Base-by-base conservation (phyloP, 345 rosid species). In the Crucihimalaya himalaica region DNA sequence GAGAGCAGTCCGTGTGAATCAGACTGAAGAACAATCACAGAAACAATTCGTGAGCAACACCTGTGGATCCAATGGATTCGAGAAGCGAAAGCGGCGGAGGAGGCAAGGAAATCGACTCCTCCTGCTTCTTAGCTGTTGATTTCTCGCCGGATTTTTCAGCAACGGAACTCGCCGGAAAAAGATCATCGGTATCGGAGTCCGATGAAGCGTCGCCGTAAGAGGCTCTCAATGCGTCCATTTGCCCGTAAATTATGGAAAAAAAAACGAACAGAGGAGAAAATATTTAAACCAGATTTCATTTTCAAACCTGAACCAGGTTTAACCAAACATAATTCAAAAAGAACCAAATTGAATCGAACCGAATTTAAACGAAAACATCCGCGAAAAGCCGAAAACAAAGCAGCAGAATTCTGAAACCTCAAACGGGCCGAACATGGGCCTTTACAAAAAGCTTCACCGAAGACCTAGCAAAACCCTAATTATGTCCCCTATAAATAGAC, bases 21-120 rank as follows among this genome's bases (percentile, higher is more conserved):
- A 16, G 73, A 57, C 9, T 37, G 47, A 51, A 13, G 73, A 66
- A 56, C 52, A 65, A 37, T 58, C 43, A 34, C 12, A 47, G 51
- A 10, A 2, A 50, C 6, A 43, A 34, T 54, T 42, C 40, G 12
- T 37, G 58, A 45, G 66, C 15, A 59, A 55, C 84, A 87, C 92
- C 84, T 20, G 79, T 54, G 18, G 88, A 82, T 77, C 78, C 79
- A 29, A 88, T 84, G 73, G 96, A 85, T 5, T 77, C 65, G 60
- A 92, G 81, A 71, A 92, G 96, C 23, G 86, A 83, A 35, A 91
- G 78, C 10, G 93, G 96, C 31, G 98, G 98, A 11, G 96, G 96
- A 42, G 91, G 98, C 59, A 88, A 69, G 3, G 82, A 50, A 15
- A 66, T 18, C 1, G 71, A 18, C 4, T 68, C 77, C n/a, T 23